Evolutionary conservation across 352 stramenopile genomes (phyloP), one percentile per base, ranked within the genome.

Genomic region (Phytophthora capsici): DNA sequence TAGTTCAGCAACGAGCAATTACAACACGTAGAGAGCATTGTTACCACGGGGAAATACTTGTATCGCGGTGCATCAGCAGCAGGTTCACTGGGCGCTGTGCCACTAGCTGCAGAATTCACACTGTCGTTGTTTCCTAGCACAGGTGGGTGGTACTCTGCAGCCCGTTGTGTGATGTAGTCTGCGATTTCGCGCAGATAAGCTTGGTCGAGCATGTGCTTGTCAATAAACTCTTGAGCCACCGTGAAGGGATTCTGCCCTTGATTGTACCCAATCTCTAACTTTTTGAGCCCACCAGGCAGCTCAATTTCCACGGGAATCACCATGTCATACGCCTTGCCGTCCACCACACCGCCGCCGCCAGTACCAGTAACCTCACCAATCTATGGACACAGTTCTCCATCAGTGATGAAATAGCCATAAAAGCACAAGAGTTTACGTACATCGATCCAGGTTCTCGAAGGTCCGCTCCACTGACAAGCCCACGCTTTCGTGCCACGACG

Each of bases 281-380:
- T 98, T 45, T 87, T 86, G 0, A 99, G 73, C 6, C 90, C 91
- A 17, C 96, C 91, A 3, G 94, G 84, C 20, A 95, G 77, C 66
- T 99, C 97, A 44, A 99, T 95, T 73, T 99, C 97, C 53, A 99
- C 97, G 0, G 96, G 96, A 23, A 99, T 96, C 17, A 99, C 93
- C 80, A 98, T 96, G 64, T 99, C 96, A 66, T 96, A 99, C 10
- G 83, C 76, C 34, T 96, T 84, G 6, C 96, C 96, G 66, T 99
- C 91, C 12, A 99, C 82, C 13, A 90, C 83, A 23, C 89, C 91
- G 4, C 84, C 88, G 7, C 93, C 86, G 5, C 88, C 87, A 20
- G 89, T 91, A 16, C 91, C 91, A 53, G 90, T 97, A 6, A 98
- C 88, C 36, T 93, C 80, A 10, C 84, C 84, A 75, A 94, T 93